Evolutionary conservation across 345 rosid species (phyloP).

Genomic region (Clarkia xantiana): DNA sequence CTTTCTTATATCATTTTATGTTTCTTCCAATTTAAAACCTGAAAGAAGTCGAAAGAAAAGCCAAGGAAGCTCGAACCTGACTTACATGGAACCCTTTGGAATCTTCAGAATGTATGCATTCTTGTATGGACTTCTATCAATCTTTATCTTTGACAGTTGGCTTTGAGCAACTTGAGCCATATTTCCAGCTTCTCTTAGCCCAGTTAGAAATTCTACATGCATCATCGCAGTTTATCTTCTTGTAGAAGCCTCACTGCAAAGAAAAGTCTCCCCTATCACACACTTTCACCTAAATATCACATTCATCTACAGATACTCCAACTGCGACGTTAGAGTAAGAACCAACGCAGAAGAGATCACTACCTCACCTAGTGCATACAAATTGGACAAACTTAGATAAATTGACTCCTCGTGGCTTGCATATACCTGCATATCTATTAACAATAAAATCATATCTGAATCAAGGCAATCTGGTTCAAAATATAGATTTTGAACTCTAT

Average conservation of each 20-base stretch:
- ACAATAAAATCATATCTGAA: background rate
- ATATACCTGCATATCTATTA: conserved; percentile 45
- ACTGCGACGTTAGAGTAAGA: conserved; percentile 99
- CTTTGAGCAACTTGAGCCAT: conserved; percentile 55
- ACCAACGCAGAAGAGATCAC: conserved; percentile 91
- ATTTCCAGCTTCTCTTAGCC: conserved; percentile 94
- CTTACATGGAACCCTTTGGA: too few relatives aligned
- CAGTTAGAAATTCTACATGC: conserved; percentile 97
- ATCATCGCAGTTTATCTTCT: conserved; percentile 96
- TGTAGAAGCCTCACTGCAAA: conserved; percentile 98
- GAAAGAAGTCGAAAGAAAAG: too few relatives aligned
- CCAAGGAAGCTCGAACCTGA: too few relatives aligned
- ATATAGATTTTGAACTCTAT: background rate
- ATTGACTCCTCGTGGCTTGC: conserved; percentile 79
- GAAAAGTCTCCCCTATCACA: conserved; percentile 93
- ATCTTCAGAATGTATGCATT: too few relatives aligned
- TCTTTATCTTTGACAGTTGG: conserved; percentile 39
- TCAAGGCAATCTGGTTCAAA: background rate
- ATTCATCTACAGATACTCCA: conserved; percentile 97
- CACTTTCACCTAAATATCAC: conserved; percentile 95
- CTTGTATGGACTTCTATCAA: conserved; percentile 50
- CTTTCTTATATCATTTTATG: too few relatives aligned
- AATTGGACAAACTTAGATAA: conserved; percentile 95
- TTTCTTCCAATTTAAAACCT: too few relatives aligned
- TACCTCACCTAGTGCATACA: conserved; percentile 97